These are phyloP conservation scores for Eucalyptus dawsonii DNA, from an alignment of 345 rosid species.

Conservation along the genomic window DNA sequence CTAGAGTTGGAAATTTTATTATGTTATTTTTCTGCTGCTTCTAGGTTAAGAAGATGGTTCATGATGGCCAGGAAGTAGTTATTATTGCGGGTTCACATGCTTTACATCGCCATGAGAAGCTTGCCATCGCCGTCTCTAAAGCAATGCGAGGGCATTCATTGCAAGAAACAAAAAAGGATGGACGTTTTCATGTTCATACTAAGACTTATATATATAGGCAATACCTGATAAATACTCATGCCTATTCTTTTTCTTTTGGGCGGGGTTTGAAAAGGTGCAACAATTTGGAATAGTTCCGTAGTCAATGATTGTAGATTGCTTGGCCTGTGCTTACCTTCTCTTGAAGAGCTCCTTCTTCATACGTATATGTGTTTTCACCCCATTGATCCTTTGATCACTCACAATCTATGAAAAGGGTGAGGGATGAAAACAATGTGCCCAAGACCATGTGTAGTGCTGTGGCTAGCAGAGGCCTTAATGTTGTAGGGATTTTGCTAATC, in stretches of 20 bases:
- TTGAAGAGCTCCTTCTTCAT: neutral
- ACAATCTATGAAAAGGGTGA: neutral
- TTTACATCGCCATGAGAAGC: conserved; percentile 88
- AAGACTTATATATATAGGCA: conserved; percentile 31
- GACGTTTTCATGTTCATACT: conserved; percentile 92
- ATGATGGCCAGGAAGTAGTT: conserved; percentile 88
- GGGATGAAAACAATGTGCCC: neutral
- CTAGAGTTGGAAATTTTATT: neutral
- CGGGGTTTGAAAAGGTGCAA: neutral
- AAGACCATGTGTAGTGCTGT: neutral
- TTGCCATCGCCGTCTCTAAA: conserved; percentile 93
- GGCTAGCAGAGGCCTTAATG: neutral
- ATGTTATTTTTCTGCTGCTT: neutral
- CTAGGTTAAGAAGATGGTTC: conserved; percentile 88
- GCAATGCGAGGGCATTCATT: conserved; percentile 97
- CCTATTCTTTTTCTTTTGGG: neutral
- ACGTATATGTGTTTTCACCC: neutral
- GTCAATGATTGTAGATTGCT: neutral
- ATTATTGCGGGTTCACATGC: conserved; percentile 83
- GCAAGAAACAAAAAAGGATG: conserved; percentile 93
- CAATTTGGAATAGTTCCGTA: neutral
- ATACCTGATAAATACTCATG: neutral
- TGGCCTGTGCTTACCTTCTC: neutral
- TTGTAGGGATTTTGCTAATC: neutral
- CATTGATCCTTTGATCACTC: neutral